These are phyloP conservation scores for Plasmodium fragile DNA, from an alignment of 169 alveolate genomes.

Conservation along the genomic window DNA sequence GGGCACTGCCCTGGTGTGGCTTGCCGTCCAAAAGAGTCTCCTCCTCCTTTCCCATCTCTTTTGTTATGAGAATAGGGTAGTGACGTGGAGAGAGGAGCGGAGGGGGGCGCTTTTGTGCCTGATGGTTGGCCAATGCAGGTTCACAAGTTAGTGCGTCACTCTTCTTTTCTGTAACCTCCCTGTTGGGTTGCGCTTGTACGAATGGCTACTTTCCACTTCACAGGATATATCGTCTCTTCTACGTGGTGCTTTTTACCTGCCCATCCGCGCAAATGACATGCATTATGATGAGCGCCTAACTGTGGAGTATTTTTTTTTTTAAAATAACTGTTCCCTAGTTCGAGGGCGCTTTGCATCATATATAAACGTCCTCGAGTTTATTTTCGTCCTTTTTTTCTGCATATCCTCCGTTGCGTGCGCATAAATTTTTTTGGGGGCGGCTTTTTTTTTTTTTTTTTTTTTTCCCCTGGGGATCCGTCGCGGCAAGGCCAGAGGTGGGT, in stretches of 20 bases:
- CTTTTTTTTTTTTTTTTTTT: too few relatives aligned
- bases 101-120: neutral
- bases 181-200: neutral
- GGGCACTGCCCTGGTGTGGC: neutral
- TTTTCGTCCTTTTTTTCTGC: neutral
- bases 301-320: neutral
- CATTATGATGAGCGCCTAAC: neutral
- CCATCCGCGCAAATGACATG: neutral
- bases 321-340: neutral
- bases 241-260: neutral
- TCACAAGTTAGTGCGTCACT: neutral
- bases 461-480: neutral
- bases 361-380: neutral
- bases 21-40: neutral
- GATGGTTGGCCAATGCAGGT: neutral
- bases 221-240: neutral
- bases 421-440: neutral
- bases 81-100: neutral
- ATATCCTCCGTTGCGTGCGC: neutral
- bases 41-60: neutral
- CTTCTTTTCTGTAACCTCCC: neutral
- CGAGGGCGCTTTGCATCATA: neutral
- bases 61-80: neutral
- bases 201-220: neutral
- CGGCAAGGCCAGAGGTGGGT: neutral